Conservation (phyloP, 768 basidiomycete genomes). For the Boletus sensibilis region DNA sequence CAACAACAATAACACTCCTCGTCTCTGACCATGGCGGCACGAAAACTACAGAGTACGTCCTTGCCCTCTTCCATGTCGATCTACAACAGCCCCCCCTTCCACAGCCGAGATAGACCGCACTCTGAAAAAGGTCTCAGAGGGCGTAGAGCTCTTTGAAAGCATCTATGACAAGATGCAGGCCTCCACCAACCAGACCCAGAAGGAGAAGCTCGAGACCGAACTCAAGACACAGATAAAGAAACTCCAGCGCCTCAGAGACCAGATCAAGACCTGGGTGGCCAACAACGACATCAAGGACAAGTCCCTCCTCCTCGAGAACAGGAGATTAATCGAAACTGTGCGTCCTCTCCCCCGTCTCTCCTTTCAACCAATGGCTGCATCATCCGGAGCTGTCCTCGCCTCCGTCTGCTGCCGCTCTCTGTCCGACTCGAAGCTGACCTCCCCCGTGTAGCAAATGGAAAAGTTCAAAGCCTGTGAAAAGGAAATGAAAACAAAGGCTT, state of each 20-base stretch:
- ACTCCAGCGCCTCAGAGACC: conserved; percentile 77
- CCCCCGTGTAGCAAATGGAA: conserved; percentile 93
- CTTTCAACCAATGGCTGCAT: background rate
- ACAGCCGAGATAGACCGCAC: conserved; percentile 98
- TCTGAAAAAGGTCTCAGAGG: conserved; percentile 93
- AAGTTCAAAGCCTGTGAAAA: conserved; percentile 99
- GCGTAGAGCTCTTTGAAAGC: conserved; percentile 91
- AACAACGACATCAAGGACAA: conserved; percentile 99
- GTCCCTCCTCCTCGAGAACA: conserved; percentile 84
- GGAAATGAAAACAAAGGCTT: conserved; percentile 99
- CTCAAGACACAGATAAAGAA: conserved; percentile 99
- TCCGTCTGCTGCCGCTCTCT: conserved; percentile 14
- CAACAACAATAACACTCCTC: background rate
- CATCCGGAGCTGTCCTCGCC: conserved; percentile 1
- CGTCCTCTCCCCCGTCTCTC: conserved; percentile 30
- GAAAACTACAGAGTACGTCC: conserved; percentile 81
- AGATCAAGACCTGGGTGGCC: conserved; percentile 95
- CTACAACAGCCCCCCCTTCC: background rate
- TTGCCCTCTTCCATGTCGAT: background rate
- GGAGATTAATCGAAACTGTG: conserved; percentile 95
- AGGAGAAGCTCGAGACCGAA: conserved; percentile 95
- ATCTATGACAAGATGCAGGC: conserved; percentile 99
- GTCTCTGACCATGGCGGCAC: conserved; percentile 66
- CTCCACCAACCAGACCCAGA: conserved; percentile 94
- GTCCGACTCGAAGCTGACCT: conserved; percentile 1